Conservation (phyloP, 192 early-diverging fungal species). For the Lobulomyces angularis region DNA sequence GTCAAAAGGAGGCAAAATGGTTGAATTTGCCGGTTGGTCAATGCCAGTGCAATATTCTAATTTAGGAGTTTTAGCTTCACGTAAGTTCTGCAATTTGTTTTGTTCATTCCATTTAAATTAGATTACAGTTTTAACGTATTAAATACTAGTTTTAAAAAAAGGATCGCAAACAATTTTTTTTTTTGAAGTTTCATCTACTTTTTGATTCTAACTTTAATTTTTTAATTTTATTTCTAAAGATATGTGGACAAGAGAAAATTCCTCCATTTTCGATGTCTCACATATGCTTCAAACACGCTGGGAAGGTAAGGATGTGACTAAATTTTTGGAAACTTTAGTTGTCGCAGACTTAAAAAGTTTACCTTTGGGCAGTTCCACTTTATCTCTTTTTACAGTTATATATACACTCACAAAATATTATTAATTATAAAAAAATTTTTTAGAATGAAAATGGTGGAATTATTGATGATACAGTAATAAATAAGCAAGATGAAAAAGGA, state of each 20-base stretch:
- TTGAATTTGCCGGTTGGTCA: slow-evolving; percentile 90
- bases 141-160: too few species aligned
- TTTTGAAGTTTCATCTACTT: too few species aligned
- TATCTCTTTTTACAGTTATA: slow-evolving; percentile 90
- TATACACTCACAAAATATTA: too few species aligned
- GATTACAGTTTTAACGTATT: too few species aligned
- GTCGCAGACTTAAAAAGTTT: slow-evolving; percentile 78
- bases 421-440: too few species aligned
- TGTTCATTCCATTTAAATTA: too few species aligned
- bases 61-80: slow-evolving; percentile 79
- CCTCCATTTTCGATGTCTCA: slow-evolving; percentile 93
- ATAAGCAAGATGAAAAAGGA: slow-evolving; percentile 57
- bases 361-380: slow-evolving; percentile 62
- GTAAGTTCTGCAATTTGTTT: too few species aligned
- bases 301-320: slow-evolving; percentile 70
- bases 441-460: slow-evolving; percentile 95
- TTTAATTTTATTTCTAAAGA: too few species aligned
- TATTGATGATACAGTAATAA: slow-evolving; percentile 95
- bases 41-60: slow-evolving; percentile 90
- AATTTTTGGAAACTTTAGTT: slow-evolving; percentile 78
- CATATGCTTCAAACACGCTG: slow-evolving; percentile 96
- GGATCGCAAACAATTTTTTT: too few species aligned
- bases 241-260: slow-evolving; percentile 72
- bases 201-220: too few species aligned
- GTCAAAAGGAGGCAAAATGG: slow-evolving; percentile 87